Percentiles rank a stretch among this genome's conserved stretches.
Conservation (phyloP, 1,139 yeast genomes). For the Candida dubliniensis region DNA sequence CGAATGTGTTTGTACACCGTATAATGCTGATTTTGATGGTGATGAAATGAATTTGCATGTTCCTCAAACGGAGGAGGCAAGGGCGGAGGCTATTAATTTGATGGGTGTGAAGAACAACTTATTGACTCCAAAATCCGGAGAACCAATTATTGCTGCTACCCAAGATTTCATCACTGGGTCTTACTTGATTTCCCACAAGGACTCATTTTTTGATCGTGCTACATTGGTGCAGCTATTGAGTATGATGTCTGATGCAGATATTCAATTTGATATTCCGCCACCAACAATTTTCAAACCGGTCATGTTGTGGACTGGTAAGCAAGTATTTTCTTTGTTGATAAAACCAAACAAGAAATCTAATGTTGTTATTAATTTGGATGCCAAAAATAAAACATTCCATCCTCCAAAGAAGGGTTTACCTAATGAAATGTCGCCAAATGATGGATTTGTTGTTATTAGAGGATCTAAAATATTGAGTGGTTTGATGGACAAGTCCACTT, state of each 20-base stretch:
- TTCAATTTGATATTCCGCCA: constrained; percentile 91
- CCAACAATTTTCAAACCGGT: constrained; percentile 91
- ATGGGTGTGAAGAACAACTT: constrained; percentile 98
- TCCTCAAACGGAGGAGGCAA: constrained; percentile 98
- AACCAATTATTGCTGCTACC: constrained; percentile 98
- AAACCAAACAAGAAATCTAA: constrained; percentile 75
- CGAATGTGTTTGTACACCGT: constrained; percentile 99
- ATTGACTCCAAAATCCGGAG: constrained; percentile 96
- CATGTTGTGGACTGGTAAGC: constrained; percentile 96
- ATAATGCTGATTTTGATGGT: constrained; percentile 99
- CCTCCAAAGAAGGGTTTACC: constrained; percentile 71
- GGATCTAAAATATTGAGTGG: constrained; percentile 90
- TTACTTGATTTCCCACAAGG: constrained; percentile 87
- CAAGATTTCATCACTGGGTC: constrained; percentile 99
- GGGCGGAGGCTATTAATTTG: constrained; percentile 94
- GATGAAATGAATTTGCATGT: constrained; percentile 98
- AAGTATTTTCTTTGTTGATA: constrained; percentile 83
- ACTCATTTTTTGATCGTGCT: constrained; percentile 87
- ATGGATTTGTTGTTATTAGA: constrained; percentile 87
- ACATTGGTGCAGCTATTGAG: constrained; percentile 77
- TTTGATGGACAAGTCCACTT: constrained; percentile 92
- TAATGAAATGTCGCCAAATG: constrained; percentile 96
- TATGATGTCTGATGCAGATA: constrained; percentile 93
- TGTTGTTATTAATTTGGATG: constrained; percentile 87
- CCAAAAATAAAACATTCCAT: constrained; percentile 84